phyloP scores from a whole-genome alignment of 495 filamentous ascomycete genomes.

The Aspergillus haitiensis region DNA sequence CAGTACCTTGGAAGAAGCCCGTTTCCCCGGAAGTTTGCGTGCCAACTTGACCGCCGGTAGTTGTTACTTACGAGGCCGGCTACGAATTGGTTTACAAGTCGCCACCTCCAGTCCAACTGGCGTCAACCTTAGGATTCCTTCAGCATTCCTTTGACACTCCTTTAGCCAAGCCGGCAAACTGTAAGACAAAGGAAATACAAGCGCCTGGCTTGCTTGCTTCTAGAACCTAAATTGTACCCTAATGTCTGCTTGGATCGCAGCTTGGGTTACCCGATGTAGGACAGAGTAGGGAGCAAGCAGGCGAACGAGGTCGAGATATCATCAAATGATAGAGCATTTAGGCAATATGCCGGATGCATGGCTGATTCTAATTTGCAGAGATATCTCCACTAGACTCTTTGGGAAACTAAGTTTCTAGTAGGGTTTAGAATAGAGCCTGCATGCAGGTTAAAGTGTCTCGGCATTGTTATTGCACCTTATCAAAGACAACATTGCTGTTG shows the following conservation, averaged over 20 bases:
- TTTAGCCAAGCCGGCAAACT: conserved; percentile 10
- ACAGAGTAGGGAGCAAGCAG: conserved; percentile 9
- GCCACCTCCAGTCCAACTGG: conserved; percentile 13
- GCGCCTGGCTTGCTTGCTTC: conserved; percentile 4
- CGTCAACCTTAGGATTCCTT: conserved; percentile 21
- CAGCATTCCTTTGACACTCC: conserved; percentile 19
- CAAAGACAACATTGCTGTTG: conserved; percentile 18
- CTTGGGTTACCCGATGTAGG: conserved; percentile 11
- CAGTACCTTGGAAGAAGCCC: conserved; percentile 7
- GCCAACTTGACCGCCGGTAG: conserved; percentile 14
- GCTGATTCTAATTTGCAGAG: conserved; percentile 22
- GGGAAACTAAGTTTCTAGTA: conserved; percentile 6
- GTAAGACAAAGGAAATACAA: conserved; percentile 14
- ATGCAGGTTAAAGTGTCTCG: conserved; percentile 17
- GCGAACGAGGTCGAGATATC: not conserved
- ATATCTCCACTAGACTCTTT: conserved; percentile 19
- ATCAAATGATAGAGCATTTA: conserved; percentile 21
- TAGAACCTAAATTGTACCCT: conserved; percentile 12
- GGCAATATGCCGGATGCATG: conserved; percentile 24
- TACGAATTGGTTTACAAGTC: conserved; percentile 13
- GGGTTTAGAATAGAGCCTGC: conserved; percentile 5
- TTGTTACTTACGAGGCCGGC: conserved; percentile 8
- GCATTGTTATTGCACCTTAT: conserved; percentile 21
- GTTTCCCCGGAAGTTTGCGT: conserved; percentile 18
- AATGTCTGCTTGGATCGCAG: conserved; percentile 2